phyloP scores from a whole-genome alignment of 805 yeast genomes.

The Kregervanrija pseudodelftensis region DNA sequence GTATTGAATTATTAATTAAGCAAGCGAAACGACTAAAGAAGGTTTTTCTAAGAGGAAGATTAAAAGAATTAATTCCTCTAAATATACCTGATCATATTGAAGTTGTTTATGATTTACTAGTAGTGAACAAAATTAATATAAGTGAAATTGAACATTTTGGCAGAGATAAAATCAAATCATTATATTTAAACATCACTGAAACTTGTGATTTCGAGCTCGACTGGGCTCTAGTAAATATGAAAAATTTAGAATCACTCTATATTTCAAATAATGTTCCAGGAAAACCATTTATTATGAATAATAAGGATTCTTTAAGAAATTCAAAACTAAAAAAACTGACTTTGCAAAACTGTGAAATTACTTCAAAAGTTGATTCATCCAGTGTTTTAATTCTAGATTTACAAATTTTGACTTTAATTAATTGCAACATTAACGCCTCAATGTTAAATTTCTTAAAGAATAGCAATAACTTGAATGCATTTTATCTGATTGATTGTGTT shows the following conservation, averaged over 20 bases:
- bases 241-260: slow-evolving; percentile 10
- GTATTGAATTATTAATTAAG: slow-evolving; percentile 2
- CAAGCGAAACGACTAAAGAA: slow-evolving; percentile 2
- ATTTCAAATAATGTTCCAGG: slow-evolving; percentile 3
- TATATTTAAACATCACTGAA: slow-evolving; percentile 4
- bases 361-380: slow-evolving; percentile 1
- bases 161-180: not conserved
- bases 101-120: slow-evolving; percentile 5
- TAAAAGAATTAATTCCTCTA: slow-evolving; percentile 1
- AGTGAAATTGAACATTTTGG: slow-evolving; percentile 1
- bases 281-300: slow-evolving; percentile 8
- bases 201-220: slow-evolving; percentile 6
- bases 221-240: slow-evolving; percentile 7
- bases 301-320: slow-evolving; percentile 1
- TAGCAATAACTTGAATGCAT: slow-evolving; percentile 4
- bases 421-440: slow-evolving; percentile 11
- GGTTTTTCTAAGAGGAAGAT: slow-evolving; percentile 9
- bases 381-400: slow-evolving; percentile 7
- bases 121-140: slow-evolving; percentile 5
- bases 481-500: slow-evolving; percentile 16
- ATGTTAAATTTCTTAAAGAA: slow-evolving; percentile 8
- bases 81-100: not conserved
- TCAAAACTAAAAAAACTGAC: not conserved
- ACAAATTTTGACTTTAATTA: slow-evolving; percentile 13
- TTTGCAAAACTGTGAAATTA: slow-evolving; percentile 1